These are phyloP conservation scores for Tieghemostelium lacteum DNA, from an alignment of 78 protist species.

Conservation along the genomic window DNA sequence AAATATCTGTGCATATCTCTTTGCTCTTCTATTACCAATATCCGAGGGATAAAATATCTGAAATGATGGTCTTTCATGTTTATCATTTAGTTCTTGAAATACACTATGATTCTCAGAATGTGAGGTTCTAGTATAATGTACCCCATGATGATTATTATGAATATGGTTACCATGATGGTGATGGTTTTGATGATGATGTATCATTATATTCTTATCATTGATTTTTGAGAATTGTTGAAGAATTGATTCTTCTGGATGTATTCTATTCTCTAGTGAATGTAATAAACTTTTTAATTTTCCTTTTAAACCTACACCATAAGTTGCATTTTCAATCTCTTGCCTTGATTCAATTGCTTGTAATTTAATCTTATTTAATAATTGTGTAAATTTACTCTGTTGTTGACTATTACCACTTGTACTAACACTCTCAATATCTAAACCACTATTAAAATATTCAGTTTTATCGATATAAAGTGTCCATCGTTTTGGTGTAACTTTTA, in stretches of 20 bases:
- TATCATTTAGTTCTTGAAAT: slow-evolving; percentile 21
- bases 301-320: slow-evolving; percentile 30
- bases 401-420: neutral
- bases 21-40: slow-evolving; percentile 45
- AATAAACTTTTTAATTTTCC: slow-evolving; percentile 36
- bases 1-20: slow-evolving; percentile 34
- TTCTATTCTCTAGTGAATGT: slow-evolving; percentile 13
- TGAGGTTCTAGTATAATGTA: neutral
- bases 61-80: slow-evolving; percentile 8
- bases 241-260: slow-evolving; percentile 62
- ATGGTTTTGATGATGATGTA: neutral
- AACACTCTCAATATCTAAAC: neutral
- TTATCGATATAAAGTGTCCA: slow-evolving; percentile 64
- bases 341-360: slow-evolving; percentile 38
- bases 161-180: slow-evolving; percentile 1
- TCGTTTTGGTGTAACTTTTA: slow-evolving; percentile 29
- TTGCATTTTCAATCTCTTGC: slow-evolving; percentile 50
- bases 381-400: neutral
- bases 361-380: slow-evolving; percentile 11
- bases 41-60: slow-evolving; percentile 26
- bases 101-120: neutral
- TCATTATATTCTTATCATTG: slow-evolving; percentile 13
- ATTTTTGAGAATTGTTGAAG: slow-evolving; percentile 30
- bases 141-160: slow-evolving; percentile 1
- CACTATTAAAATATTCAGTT: slow-evolving; percentile 24